These are phyloP conservation scores for Lachnellula occidentalis DNA, from an alignment of 2,329 filamentous ascomycete species.

Conservation along the genomic window DNA sequence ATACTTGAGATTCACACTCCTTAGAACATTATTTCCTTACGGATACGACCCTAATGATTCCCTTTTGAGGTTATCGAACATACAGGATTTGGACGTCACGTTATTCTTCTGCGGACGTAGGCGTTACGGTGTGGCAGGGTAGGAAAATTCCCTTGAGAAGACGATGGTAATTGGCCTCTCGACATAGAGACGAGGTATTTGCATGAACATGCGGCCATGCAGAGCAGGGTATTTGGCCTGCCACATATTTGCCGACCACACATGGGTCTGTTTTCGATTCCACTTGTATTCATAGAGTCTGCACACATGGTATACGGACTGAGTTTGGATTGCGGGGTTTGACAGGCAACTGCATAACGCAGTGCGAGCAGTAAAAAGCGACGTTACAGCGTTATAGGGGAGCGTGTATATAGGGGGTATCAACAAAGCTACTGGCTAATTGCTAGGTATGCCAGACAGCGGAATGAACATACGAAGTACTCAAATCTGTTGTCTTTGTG, in stretches of 20 bases:
- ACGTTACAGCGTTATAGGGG: no score
- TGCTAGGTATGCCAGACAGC: no score
- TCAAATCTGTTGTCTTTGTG: no score
- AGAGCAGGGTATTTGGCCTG: slow-evolving; percentile 3
- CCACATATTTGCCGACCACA: neutral
- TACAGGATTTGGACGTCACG: slow-evolving; percentile 22
- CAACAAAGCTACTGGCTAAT: no score
- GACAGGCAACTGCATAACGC: neutral
- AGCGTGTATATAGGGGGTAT: no score
- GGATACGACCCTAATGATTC: slow-evolving; percentile 24
- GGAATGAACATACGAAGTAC: no score
- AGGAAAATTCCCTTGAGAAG: slow-evolving; percentile 7
- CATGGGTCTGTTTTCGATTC: slow-evolving; percentile 1
- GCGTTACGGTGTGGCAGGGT: slow-evolving; percentile 15
- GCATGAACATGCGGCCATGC: slow-evolving; percentile 2
- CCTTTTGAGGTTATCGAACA: slow-evolving; percentile 12
- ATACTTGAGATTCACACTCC: slow-evolving; percentile 27
- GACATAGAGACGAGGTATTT: slow-evolving; percentile 1
- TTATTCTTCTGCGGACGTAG: slow-evolving; percentile 16
- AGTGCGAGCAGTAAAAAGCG: neutral
- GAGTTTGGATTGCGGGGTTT: neutral
- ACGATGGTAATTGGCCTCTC: neutral
- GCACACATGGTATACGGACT: neutral
- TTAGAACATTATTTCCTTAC: slow-evolving; percentile 10
- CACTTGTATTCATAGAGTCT: slow-evolving; percentile 5